Evolutionary conservation across 208 protist species (phyloP).

Genomic region (Crithidia fasciculata): DNA sequence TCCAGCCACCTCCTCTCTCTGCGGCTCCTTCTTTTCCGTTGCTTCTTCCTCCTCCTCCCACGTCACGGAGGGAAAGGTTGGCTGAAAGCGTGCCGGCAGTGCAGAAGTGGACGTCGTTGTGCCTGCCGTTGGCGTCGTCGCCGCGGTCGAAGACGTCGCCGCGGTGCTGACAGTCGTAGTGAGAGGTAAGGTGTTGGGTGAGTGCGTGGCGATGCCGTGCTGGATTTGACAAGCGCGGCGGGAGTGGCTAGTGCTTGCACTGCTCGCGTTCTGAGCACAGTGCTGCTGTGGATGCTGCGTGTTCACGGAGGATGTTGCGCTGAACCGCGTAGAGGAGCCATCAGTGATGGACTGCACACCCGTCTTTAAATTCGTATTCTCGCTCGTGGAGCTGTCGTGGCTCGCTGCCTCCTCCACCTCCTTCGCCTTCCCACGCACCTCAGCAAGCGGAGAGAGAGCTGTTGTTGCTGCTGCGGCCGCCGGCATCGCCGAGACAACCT

Average conservation of each 20-base stretch:
- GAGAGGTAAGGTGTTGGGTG: constrained; percentile 6
- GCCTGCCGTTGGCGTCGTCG: neutral
- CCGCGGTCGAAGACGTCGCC: neutral
- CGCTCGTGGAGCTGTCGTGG: too few species aligned
- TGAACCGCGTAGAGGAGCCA: neutral
- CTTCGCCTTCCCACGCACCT: too few species aligned
- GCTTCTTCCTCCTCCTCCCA: constrained; percentile 3
- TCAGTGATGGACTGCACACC: too few species aligned
- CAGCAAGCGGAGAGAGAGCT: too few species aligned
- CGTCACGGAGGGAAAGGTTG: neutral
- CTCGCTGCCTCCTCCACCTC: too few species aligned
- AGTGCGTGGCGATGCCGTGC: neutral
- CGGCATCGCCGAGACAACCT: too few species aligned
- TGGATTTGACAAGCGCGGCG: neutral
- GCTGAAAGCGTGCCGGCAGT: constrained; percentile 10
- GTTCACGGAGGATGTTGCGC: neutral
- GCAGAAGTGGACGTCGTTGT: neutral
- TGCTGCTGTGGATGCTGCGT: neutral
- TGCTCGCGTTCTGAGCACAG: neutral
- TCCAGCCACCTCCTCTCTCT: too few species aligned
- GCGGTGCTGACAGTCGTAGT: neutral
- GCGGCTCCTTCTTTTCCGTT: neutral
- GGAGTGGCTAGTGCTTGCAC: neutral
- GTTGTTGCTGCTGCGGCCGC: too few species aligned
- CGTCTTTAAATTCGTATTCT: too few species aligned